Conservation (phyloP, 164 flowering plant genomes). For the Aristolochia fimbriata region DNA sequence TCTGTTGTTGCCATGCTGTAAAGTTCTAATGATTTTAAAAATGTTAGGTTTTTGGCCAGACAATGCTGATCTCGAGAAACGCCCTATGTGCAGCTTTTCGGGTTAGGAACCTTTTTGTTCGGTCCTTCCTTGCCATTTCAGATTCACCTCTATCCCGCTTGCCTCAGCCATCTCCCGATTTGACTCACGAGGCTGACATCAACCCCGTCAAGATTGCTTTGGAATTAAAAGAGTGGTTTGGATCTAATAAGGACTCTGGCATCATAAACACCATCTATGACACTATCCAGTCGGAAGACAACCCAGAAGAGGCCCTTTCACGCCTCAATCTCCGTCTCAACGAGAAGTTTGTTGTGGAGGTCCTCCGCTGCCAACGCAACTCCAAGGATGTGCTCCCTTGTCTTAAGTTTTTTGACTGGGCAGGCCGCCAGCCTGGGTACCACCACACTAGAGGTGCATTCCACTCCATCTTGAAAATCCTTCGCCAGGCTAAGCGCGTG, state of each 20-base stretch:
- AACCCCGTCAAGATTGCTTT: slow-evolving; percentile 13
- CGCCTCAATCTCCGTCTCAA: slow-evolving; percentile 29
- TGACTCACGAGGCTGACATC: neutral
- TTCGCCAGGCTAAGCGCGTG: slow-evolving; percentile 35
- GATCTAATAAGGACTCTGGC: slow-evolving; percentile 9
- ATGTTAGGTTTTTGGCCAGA: neutral
- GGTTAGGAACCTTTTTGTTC: neutral
- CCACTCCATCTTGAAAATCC: slow-evolving; percentile 55
- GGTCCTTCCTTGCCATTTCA: neutral
- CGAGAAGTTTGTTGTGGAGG: slow-evolving; percentile 41
- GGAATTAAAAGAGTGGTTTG: slow-evolving; percentile 48
- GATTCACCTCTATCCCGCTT: neutral
- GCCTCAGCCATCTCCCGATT: neutral
- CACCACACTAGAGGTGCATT: slow-evolving; percentile 56
- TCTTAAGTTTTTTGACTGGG: slow-evolving; percentile 88
- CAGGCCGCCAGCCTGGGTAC: slow-evolving; percentile 57
- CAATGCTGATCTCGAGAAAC: neutral
- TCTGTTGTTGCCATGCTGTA: too few relatives aligned
- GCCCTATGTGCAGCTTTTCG: neutral
- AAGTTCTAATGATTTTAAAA: neutral
- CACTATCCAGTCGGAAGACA: slow-evolving; percentile 14
- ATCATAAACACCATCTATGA: slow-evolving; percentile 29
- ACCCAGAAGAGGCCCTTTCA: slow-evolving; percentile 28
- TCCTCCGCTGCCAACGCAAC: slow-evolving; percentile 6
- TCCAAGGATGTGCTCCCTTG: slow-evolving; percentile 40